A percentile compares a stretch with the other conserved stretches of the same genome.
phyloP scores from a whole-genome alignment of 257 asterid species.

The Solanum commersonii region DNA sequence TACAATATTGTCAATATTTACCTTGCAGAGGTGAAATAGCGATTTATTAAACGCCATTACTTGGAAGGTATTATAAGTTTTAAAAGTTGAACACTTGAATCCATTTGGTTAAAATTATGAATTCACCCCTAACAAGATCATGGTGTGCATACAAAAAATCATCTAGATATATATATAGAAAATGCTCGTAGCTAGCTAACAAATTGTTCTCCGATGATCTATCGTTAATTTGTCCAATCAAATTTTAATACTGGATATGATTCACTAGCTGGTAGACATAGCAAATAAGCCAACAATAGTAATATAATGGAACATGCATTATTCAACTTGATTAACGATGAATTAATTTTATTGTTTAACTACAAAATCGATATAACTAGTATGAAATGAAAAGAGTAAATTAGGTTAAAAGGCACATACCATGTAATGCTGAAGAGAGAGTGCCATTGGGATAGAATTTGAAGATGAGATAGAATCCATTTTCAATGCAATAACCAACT shows the following conservation, averaged over 20 bases:
- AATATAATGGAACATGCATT: not conserved
- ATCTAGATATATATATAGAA: not conserved
- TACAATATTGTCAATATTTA: not conserved
- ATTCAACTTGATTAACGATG: not conserved
- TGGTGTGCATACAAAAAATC: not conserved
- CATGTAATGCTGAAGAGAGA: conserved; percentile 62
- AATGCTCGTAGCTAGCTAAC: not conserved
- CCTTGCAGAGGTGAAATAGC: not conserved
- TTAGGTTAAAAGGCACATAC: conserved; percentile 12
- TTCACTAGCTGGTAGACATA: not conserved
- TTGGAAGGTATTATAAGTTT: not conserved
- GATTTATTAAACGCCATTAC: not conserved
- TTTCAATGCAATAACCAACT: conserved; percentile 68
- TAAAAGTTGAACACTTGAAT: not conserved
- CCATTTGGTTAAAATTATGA: not conserved
- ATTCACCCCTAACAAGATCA: not conserved
- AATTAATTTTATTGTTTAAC: not conserved
- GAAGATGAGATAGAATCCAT: conserved; percentile 66
- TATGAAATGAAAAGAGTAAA: not conserved
- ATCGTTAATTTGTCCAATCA: not conserved
- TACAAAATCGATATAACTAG: not conserved
- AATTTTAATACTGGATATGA: not conserved
- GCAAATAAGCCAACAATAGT: not conserved
- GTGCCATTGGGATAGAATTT: conserved; percentile 67
- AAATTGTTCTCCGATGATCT: not conserved